phyloP scores from a whole-genome alignment of 176 grass and related monocot genomes.

The Luzula sylvatica region DNA sequence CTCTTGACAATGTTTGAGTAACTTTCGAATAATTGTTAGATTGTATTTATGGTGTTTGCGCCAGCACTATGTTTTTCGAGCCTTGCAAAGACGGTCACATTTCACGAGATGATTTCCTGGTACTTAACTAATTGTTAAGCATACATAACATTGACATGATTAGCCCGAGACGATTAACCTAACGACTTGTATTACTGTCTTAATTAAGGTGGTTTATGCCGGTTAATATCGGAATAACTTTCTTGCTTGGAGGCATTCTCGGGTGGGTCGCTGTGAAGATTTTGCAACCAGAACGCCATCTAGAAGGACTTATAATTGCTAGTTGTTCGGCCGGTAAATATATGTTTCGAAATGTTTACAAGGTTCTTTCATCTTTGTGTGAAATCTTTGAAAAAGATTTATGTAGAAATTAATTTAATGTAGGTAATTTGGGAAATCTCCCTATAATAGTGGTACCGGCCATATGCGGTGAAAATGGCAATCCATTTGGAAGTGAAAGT shows the following conservation, averaged over 20 bases:
- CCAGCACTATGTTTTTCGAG: slow-evolving; percentile 19
- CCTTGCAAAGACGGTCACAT: slow-evolving; percentile 28
- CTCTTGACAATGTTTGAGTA: not conserved
- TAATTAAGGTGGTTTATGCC: slow-evolving; percentile 38
- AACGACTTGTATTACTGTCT: not conserved
- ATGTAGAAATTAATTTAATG: not conserved
- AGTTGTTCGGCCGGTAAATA: slow-evolving; percentile 17
- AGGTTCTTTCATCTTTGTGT: not conserved
- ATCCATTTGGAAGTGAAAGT: slow-evolving; percentile 13
- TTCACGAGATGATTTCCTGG: slow-evolving; percentile 25
- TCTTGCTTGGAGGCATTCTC: slow-evolving; percentile 24
- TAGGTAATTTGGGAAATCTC: slow-evolving; percentile 20
- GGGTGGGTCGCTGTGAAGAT: slow-evolving; percentile 28
- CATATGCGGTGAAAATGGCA: slow-evolving; percentile 15
- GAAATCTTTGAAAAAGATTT: not conserved
- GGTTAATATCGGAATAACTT: slow-evolving; percentile 22
- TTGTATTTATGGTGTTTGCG: slow-evolving; percentile 18
- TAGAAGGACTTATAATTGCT: slow-evolving; percentile 19
- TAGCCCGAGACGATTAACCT: not conserved
- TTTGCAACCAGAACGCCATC: slow-evolving; percentile 9
- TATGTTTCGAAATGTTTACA: not conserved
- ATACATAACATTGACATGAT: not conserved
- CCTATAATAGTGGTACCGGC: slow-evolving; percentile 23
- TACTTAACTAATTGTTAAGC: not conserved
- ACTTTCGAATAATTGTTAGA: slow-evolving; percentile 7